These are phyloP conservation scores for Epichloe gansuensis DNA, from an alignment of 2,329 filamentous ascomycete species.

Conservation along the genomic window DNA sequence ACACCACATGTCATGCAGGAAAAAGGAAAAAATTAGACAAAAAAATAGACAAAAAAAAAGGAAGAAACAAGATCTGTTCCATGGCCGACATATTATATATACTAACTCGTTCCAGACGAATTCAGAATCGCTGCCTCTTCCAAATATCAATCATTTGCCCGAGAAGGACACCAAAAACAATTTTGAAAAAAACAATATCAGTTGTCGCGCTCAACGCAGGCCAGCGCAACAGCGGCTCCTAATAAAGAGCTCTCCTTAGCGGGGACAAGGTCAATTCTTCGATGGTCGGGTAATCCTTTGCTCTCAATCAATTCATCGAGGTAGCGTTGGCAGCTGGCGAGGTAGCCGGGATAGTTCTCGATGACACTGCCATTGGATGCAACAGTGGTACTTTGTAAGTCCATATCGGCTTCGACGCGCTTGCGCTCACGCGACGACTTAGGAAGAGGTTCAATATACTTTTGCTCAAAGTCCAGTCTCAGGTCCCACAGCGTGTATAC, in stretches of 20 bases:
- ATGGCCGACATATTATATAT: background rate
- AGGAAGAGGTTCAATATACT: conserved; percentile 19
- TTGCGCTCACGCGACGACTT: conserved; percentile 21
- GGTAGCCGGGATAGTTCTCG: conserved; percentile 63
- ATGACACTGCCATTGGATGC: conserved; percentile 71
- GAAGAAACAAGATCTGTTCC: background rate
- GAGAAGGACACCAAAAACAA: background rate
- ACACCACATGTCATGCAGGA: background rate
- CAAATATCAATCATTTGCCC: background rate
- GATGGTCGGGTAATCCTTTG: conserved; percentile 22
- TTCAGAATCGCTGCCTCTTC: background rate
- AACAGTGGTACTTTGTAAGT: conserved; percentile 41
- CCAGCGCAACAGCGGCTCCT: conserved; percentile 60
- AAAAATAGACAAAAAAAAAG: background rate
- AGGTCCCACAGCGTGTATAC: conserved; percentile 48
- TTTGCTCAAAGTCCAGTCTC: conserved; percentile 32
- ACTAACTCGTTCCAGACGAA: background rate
- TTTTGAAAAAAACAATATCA: background rate
- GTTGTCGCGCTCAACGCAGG: conserved; percentile 21
- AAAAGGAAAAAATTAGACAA: background rate
- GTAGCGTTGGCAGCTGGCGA: conserved; percentile 46
- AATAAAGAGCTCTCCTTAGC: conserved; percentile 63
- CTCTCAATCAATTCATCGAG: conserved; percentile 43
- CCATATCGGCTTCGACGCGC: conserved; percentile 38
- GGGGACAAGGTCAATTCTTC: conserved; percentile 47